These are phyloP conservation scores for Hymenoscyphus linearis DNA, from an alignment of 2,329 filamentous ascomycete genomes.

Conservation along the genomic window DNA sequence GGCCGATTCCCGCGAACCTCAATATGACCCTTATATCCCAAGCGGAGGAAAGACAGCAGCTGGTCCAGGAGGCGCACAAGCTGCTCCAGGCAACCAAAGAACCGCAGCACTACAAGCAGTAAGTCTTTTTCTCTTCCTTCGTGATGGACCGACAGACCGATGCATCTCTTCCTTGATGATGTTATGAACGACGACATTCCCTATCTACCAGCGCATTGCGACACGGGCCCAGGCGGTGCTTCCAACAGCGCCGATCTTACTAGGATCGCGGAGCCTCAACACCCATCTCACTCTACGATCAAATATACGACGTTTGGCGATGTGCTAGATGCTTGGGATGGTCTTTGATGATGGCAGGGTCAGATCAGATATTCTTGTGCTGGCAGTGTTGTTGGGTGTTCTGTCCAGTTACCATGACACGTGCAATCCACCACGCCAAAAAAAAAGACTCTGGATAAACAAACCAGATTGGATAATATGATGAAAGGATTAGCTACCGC, in stretches of 20 bases:
- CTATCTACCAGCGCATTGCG: not conserved
- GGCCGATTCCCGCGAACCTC: slow-evolving; percentile 26
- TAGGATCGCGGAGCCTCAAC: not conserved
- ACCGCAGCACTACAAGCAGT: slow-evolving; percentile 79
- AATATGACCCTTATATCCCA: slow-evolving; percentile 34
- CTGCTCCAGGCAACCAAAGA: slow-evolving; percentile 47
- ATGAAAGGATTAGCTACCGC: not conserved
- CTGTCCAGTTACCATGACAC: not conserved
- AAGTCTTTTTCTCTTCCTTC: slow-evolving; percentile 42
- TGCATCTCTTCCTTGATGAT: not conserved
- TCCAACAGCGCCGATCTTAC: slow-evolving; percentile 1
- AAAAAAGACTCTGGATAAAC: not conserved
- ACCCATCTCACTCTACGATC: not conserved
- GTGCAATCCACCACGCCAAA: not conserved
- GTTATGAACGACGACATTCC: not conserved
- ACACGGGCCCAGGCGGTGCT: not conserved
- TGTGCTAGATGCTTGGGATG: not conserved
- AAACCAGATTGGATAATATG: not conserved
- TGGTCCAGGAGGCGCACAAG: slow-evolving; percentile 33
- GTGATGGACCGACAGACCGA: slow-evolving; percentile 14
- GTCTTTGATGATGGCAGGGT: not conserved
- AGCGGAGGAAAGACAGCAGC: slow-evolving; percentile 20
- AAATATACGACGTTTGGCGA: not conserved
- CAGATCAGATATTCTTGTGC: not conserved
- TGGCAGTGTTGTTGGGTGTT: not conserved